A percentile compares a stretch with the other conserved stretches of the same genome.
phyloP scores from a whole-genome alignment of 2,329 filamentous ascomycete genomes.

The Arthrobotrys entomopaga region DNA sequence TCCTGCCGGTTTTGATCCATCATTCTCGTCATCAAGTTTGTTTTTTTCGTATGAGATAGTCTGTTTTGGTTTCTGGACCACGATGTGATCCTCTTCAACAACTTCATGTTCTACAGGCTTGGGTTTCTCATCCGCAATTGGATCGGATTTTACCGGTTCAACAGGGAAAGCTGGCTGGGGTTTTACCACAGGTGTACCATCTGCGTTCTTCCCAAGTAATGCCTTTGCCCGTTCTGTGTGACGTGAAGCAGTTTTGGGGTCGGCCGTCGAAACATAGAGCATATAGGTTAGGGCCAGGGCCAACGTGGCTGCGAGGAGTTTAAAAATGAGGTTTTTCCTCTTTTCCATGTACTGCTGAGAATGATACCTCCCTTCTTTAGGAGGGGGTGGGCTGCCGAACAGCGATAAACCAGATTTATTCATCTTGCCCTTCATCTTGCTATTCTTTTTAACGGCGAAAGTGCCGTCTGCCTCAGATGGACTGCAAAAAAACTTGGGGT shows the following conservation, averaged over 20 bases:
- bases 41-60: slow-evolving; percentile 35
- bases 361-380: slow-evolving; percentile 50
- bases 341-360: slow-evolving; percentile 52
- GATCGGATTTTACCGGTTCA: slow-evolving; percentile 21
- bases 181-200: neutral
- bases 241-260: slow-evolving; percentile 46
- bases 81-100: slow-evolving; percentile 29
- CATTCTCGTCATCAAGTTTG: slow-evolving; percentile 18
- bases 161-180: slow-evolving; percentile 12
- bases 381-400: slow-evolving; percentile 47
- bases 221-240: slow-evolving; percentile 42
- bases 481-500: no score
- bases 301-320: slow-evolving; percentile 37
- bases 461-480: neutral
- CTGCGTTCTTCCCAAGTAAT: slow-evolving; percentile 27
- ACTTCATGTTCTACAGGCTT: slow-evolving; percentile 10
- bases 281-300: slow-evolving; percentile 36
- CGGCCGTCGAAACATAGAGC: slow-evolving; percentile 42
- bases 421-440: slow-evolving; percentile 53
- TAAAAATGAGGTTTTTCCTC: slow-evolving; percentile 45
- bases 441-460: slow-evolving; percentile 7
- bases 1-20: slow-evolving; percentile 31
- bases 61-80: slow-evolving; percentile 45
- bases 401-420: slow-evolving; percentile 40
- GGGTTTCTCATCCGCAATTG: slow-evolving; percentile 5